Evolutionary conservation across 352 stramenopile genomes (phyloP).

Genomic region (Globisporangium takayamanum): DNA sequence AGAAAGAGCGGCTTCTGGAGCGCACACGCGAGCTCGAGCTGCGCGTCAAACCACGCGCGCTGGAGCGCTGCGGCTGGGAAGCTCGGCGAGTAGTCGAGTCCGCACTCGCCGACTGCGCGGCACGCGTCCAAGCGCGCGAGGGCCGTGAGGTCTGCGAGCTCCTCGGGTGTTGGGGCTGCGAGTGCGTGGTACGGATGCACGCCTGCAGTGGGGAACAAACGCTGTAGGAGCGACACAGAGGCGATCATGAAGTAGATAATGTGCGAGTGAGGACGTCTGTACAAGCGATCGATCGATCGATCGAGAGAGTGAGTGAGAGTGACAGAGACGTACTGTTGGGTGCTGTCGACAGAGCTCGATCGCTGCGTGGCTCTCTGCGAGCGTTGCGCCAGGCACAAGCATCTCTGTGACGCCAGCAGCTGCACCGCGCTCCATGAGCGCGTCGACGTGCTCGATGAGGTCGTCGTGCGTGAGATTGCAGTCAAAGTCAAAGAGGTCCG

Average conservation of each 20-base stretch:
- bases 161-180: slow-evolving; percentile 24
- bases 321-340: slow-evolving; percentile 19
- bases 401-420: slow-evolving; percentile 51
- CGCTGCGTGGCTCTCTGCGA: slow-evolving; percentile 53
- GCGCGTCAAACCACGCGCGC: slow-evolving; percentile 56
- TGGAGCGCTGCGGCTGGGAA: slow-evolving; percentile 45
- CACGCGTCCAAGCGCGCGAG: slow-evolving; percentile 34
- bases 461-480: slow-evolving; percentile 78
- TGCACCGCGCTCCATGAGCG: slow-evolving; percentile 32
- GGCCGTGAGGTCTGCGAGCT: slow-evolving; percentile 25
- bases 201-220: slow-evolving; percentile 61
- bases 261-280: not conserved
- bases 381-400: slow-evolving; percentile 65
- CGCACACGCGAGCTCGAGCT: slow-evolving; percentile 56
- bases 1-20: slow-evolving; percentile 78
- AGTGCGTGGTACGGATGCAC: slow-evolving; percentile 75
- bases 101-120: slow-evolving; percentile 65
- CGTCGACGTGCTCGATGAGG: slow-evolving; percentile 29
- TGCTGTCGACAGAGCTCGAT: slow-evolving; percentile 49
- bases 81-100: slow-evolving; percentile 65
- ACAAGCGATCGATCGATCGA: too few relatives aligned
- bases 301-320: not conserved
- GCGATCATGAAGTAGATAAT: not conserved
- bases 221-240: slow-evolving; percentile 7
- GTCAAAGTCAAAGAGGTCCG: slow-evolving; percentile 73